Conservation (phyloP, 805 yeast species). For the Myxozyma nipponensis region DNA sequence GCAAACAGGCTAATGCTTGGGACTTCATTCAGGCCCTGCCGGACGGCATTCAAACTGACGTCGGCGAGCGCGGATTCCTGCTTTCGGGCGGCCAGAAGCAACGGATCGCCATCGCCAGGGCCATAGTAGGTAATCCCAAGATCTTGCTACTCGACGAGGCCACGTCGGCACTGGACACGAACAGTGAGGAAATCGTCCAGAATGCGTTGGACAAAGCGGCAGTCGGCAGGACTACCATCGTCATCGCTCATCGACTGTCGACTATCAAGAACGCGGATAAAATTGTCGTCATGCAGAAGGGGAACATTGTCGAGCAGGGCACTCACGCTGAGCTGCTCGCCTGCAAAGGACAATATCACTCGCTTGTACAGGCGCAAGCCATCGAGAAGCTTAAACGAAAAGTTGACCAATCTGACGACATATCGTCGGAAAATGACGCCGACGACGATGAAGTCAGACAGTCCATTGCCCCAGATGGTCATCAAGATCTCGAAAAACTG, state of each 20-base stretch:
- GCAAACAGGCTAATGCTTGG: slow-evolving; percentile 50
- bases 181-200: slow-evolving; percentile 58
- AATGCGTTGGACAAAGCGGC: slow-evolving; percentile 42
- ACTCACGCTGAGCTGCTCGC: slow-evolving; percentile 39
- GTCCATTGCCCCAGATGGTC: too few relatives aligned
- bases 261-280: slow-evolving; percentile 68
- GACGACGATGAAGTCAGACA: too few relatives aligned
- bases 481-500: too few relatives aligned
- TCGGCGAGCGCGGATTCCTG: slow-evolving; percentile 57
- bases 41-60: slow-evolving; percentile 44
- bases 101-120: slow-evolving; percentile 59
- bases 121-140: slow-evolving; percentile 52
- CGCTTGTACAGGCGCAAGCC: slow-evolving; percentile 40
- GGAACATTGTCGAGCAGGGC: slow-evolving; percentile 50
- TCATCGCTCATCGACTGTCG: slow-evolving; percentile 85
- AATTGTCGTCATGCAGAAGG: slow-evolving; percentile 49
- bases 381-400: slow-evolving; percentile 33
- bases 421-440: too few relatives aligned
- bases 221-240: slow-evolving; percentile 52
- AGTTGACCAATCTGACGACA: too few relatives aligned
- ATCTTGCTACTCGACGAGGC: slow-evolving; percentile 62
- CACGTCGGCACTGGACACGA: slow-evolving; percentile 61
- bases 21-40: slow-evolving; percentile 51
- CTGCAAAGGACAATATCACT: slow-evolving; percentile 33
- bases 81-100: slow-evolving; percentile 68